phyloP scores from a whole-genome alignment of 75 land plant genomes.

The Cryptomeria japonica region DNA sequence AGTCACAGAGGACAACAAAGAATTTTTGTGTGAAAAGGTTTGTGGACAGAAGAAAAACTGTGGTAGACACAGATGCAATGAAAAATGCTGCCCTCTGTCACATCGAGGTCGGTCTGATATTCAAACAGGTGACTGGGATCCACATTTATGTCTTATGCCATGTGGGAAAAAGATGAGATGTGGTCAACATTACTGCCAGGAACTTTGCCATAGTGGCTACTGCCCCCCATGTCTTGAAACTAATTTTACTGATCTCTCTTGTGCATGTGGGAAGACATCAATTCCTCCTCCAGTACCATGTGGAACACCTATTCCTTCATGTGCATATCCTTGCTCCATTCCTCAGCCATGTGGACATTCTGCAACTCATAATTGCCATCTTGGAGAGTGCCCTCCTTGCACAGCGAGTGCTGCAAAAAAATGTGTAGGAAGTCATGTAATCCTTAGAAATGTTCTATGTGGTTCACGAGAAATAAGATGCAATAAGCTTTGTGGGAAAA shows the following conservation, averaged over 20 bases:
- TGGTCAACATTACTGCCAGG: slow-evolving; percentile 79
- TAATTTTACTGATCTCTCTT: slow-evolving; percentile 85
- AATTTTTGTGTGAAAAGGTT: slow-evolving; percentile 65
- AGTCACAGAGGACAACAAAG: slow-evolving; percentile 15
- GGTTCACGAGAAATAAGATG: slow-evolving; percentile 94
- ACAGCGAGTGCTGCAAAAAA: slow-evolving; percentile 79
- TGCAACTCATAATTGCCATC: slow-evolving; percentile 84
- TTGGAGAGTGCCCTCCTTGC: slow-evolving; percentile 97
- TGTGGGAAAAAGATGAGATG: slow-evolving; percentile 94
- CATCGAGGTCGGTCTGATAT: slow-evolving; percentile 7
- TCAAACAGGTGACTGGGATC: slow-evolving; percentile 46
- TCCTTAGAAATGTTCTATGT: slow-evolving; percentile 90
- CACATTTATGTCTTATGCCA: slow-evolving; percentile 72
- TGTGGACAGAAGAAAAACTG: slow-evolving; percentile 93
- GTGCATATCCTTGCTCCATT: slow-evolving; percentile 69
- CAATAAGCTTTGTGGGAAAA: slow-evolving; percentile 90
- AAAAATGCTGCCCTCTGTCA: slow-evolving; percentile 77
- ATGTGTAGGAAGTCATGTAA: slow-evolving; percentile 91
- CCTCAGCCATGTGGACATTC: slow-evolving; percentile 96
- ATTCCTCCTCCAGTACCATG: slow-evolving; percentile 96
- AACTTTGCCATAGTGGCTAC: slow-evolving; percentile 89
- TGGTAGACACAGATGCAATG: slow-evolving; percentile 93
- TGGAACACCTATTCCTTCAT: slow-evolving; percentile 87
- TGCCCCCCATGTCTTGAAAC: slow-evolving; percentile 96
- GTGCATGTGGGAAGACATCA: slow-evolving; percentile 94